These are phyloP conservation scores for Blastomyces percursus DNA, from an alignment of 2,329 filamentous ascomycete genomes.

Conservation along the genomic window DNA sequence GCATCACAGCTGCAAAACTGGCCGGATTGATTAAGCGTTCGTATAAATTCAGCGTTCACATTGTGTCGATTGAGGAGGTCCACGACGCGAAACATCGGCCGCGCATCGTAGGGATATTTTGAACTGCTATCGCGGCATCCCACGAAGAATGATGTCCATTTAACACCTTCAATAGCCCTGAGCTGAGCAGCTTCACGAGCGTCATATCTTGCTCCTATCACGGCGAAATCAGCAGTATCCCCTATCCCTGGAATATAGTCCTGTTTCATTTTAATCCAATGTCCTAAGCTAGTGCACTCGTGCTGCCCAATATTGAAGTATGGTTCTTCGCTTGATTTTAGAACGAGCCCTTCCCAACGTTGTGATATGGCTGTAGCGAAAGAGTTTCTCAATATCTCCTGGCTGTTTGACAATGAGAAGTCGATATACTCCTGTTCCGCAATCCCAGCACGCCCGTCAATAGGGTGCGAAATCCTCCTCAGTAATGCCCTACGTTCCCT, in stretches of 20 bases:
- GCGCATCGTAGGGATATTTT: conserved; percentile 42
- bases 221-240: conserved; percentile 71
- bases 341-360: conserved; percentile 64
- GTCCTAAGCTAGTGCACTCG: conserved; percentile 23
- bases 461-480: conserved; percentile 42
- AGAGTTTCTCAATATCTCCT: conserved; percentile 46
- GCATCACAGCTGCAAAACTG: conserved; percentile 35
- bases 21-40: conserved; percentile 40
- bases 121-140: conserved; percentile 62
- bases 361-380: conserved; percentile 58
- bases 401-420: conserved; percentile 46
- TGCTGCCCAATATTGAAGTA: conserved; percentile 53
- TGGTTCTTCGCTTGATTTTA: conserved; percentile 64
- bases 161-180: conserved; percentile 40
- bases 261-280: conserved; percentile 76
- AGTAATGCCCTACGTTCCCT: conserved; percentile 42
- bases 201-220: conserved; percentile 65
- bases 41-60: conserved; percentile 43
- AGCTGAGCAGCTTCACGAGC: conserved; percentile 49
- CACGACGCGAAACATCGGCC: conserved; percentile 55
- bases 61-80: conserved; percentile 45
- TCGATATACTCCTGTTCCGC: conserved; percentile 58
- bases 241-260: conserved; percentile 71
- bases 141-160: conserved; percentile 72
- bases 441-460: conserved; percentile 54